Conservation (phyloP, 257 asterid genomes). For the Linaria vulgaris region DNA sequence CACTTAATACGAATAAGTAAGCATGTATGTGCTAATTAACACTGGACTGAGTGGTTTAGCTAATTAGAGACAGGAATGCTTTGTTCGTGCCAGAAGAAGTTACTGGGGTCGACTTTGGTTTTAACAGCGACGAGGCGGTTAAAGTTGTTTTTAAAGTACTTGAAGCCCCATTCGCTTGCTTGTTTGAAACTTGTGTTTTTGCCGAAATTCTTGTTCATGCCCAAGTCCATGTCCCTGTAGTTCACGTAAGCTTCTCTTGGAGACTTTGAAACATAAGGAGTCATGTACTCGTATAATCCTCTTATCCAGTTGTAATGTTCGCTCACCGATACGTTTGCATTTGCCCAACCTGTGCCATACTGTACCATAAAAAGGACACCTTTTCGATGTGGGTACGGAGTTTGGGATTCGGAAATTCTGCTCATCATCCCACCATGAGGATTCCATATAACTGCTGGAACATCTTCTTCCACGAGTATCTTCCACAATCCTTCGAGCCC, state of each 20-base stretch:
- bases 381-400: constrained; percentile 22
- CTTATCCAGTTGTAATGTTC: constrained; percentile 8
- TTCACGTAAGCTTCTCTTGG: constrained; percentile 2
- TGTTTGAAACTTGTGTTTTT: not conserved
- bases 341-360: constrained; percentile 14
- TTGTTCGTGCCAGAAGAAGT: not conserved
- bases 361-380: constrained; percentile 25
- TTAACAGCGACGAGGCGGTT: not conserved
- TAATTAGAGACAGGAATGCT: not conserved
- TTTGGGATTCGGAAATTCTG: constrained; percentile 13
- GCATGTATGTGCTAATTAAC: too few species aligned
- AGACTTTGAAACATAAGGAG: constrained; percentile 3
- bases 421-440: too few species aligned
- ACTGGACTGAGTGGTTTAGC: too few species aligned
- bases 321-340: constrained; percentile 3
- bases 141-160: not conserved
- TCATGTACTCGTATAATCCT: not conserved
- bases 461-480: constrained; percentile 13
- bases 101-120: too few species aligned
- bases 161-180: not conserved
- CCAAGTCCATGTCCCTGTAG: not conserved
- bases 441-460: constrained; percentile 19
- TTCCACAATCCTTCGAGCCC: constrained; percentile 24
- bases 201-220: not conserved
- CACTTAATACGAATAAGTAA: too few species aligned